Percentiles rank a stretch among this genome's conserved stretches.
These are phyloP conservation scores for Malus hybrid DNA, from an alignment of 331 rosid genomes.

Conservation along the genomic window DNA sequence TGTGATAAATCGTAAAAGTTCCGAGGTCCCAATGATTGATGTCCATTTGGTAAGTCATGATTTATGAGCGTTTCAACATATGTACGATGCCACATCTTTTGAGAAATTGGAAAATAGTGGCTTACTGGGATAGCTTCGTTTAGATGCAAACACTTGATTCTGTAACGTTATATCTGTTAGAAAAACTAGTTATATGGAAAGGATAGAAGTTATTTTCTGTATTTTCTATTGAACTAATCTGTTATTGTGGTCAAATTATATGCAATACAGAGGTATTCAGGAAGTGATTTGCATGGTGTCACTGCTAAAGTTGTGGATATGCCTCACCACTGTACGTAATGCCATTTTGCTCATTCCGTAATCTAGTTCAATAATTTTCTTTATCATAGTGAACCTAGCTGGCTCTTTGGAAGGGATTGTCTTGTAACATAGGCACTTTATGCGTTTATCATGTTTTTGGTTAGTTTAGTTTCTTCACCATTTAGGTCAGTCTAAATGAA, in stretches of 20 bases:
- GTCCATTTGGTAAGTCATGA: slow-evolving; percentile 58
- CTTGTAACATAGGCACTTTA: not conserved
- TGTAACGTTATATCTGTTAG: not conserved
- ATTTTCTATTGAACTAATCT: too few relatives aligned
- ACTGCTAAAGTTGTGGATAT: slow-evolving; percentile 94
- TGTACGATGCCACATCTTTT: not conserved
- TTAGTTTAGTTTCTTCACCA: not conserved
- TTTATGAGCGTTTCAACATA: not conserved
- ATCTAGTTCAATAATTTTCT: not conserved
- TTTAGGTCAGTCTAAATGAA: not conserved
- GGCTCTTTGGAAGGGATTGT: not conserved
- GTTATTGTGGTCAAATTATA: not conserved
- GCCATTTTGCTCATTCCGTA: not conserved
- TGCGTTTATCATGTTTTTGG: not conserved
- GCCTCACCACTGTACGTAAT: slow-evolving; percentile 86
- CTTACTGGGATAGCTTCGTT: not conserved
- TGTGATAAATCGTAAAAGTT: slow-evolving; percentile 82
- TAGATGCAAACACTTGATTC: not conserved
- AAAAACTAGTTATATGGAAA: not conserved
- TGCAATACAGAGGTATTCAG: slow-evolving; percentile 70
- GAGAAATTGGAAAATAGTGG: not conserved
- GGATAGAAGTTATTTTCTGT: too few relatives aligned
- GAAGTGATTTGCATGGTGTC: slow-evolving; percentile 85
- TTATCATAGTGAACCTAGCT: not conserved
- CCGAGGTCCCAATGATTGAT: slow-evolving; percentile 85